A percentile compares a stretch with the other conserved stretches of the same genome.
Conservation (phyloP, 2,329 filamentous ascomycete species). For the Aphanoascus verrucosus region DNA sequence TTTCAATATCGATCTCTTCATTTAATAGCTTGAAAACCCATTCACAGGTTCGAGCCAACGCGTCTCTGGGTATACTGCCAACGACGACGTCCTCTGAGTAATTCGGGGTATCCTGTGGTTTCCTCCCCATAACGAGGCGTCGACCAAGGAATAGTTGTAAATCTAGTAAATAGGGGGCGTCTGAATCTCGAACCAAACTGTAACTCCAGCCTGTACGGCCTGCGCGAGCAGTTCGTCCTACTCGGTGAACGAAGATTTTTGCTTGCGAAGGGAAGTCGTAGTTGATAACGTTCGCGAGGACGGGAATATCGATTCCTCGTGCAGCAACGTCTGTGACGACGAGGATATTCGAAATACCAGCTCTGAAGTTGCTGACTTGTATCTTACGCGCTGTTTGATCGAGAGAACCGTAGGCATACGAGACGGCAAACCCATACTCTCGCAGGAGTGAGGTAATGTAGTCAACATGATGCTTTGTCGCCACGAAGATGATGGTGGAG, state of each 20-base stretch:
- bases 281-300: slow-evolving; percentile 95
- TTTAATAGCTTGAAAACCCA: slow-evolving; percentile 69
- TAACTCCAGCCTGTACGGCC: slow-evolving; percentile 91
- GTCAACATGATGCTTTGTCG: slow-evolving; percentile 96
- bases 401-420: slow-evolving; percentile 86
- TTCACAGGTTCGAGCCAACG: slow-evolving; percentile 66
- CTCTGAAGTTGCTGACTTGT: slow-evolving; percentile 82
- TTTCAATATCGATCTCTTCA: slow-evolving; percentile 62
- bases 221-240: slow-evolving; percentile 89
- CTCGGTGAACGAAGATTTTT: slow-evolving; percentile 92
- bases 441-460: slow-evolving; percentile 76
- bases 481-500: slow-evolving; percentile 88
- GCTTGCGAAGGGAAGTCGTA: slow-evolving; percentile 96
- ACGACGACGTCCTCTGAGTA: slow-evolving; percentile 77
- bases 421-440: slow-evolving; percentile 73
- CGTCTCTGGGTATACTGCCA: slow-evolving; percentile 61
- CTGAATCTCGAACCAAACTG: slow-evolving; percentile 75
- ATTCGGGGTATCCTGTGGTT: slow-evolving; percentile 49
- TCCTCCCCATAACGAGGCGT: slow-evolving; percentile 64
- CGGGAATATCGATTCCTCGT: slow-evolving; percentile 92
- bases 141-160: slow-evolving; percentile 90
- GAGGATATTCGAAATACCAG: slow-evolving; percentile 73
- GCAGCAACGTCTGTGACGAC: slow-evolving; percentile 96
- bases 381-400: slow-evolving; percentile 89
- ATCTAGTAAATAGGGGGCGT: slow-evolving; percentile 85